Evolutionary conservation across 2,329 filamentous ascomycete species (phyloP).

Genomic region (Scedosporium boydii): DNA sequence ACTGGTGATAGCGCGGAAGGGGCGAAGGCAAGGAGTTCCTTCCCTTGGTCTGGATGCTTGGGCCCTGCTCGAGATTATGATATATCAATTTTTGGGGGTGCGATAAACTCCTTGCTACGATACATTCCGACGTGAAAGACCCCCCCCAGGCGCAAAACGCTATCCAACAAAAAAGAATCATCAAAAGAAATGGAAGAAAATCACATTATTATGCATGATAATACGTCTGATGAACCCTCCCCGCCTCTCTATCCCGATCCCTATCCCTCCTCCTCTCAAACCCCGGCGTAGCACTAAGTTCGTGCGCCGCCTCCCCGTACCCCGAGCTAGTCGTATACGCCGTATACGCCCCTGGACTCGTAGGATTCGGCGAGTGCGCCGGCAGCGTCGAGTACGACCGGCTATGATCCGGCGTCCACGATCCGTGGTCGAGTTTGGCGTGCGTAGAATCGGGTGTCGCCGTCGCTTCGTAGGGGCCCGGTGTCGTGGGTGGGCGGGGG

Average conservation of each 20-base stretch:
- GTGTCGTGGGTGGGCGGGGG: background rate
- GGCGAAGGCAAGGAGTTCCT: too few species aligned
- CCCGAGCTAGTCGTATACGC: background rate
- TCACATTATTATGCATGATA: background rate
- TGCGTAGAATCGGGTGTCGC: background rate
- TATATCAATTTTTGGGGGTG: too few species aligned
- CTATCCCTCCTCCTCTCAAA: background rate
- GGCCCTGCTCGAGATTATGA: too few species aligned
- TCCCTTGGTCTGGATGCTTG: too few species aligned
- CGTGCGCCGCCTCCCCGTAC: background rate
- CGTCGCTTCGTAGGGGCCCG: background rate
- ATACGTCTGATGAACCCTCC: constrained; percentile 1
- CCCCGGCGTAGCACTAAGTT: background rate
- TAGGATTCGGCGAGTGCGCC: background rate
- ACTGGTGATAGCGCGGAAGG: too few species aligned
- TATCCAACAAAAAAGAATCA: background rate
- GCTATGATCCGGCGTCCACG: background rate
- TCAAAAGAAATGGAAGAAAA: background rate
- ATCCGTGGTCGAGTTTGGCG: background rate
- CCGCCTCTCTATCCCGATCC: background rate
- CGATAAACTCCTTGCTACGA: too few species aligned
- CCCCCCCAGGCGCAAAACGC: too few species aligned
- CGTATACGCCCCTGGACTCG: background rate
- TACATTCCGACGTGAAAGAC: too few species aligned
- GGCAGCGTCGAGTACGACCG: background rate